These are phyloP conservation scores for Fusarium goolgardi DNA, from an alignment of 2,329 filamentous ascomycete species.

Conservation along the genomic window DNA sequence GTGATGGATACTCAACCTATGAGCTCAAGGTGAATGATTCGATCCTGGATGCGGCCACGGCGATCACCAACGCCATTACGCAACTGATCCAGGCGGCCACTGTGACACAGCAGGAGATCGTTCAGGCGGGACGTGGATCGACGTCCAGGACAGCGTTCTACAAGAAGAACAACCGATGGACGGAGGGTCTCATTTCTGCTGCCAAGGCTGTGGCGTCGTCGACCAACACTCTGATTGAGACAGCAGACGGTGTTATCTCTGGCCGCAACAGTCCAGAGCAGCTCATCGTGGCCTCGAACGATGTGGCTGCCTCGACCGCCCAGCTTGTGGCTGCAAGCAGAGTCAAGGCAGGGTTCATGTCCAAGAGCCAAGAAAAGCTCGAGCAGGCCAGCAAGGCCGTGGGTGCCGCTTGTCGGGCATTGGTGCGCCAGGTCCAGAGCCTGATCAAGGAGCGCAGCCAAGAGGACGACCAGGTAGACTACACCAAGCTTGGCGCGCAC, in stretches of 20 bases:
- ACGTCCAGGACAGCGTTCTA: slow-evolving; percentile 94
- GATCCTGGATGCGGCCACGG: slow-evolving; percentile 91
- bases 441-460: slow-evolving; percentile 90
- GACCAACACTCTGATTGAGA: slow-evolving; percentile 97
- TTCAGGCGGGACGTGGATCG: slow-evolving; percentile 88
- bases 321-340: slow-evolving; percentile 95
- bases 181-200: slow-evolving; percentile 94
- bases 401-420: slow-evolving; percentile 83
- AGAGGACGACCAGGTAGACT: slow-evolving; percentile 88
- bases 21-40: slow-evolving; percentile 96
- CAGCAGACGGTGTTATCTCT: slow-evolving; percentile 93
- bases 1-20: slow-evolving; percentile 94
- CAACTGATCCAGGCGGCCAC: slow-evolving; percentile 96
- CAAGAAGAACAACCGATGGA: slow-evolving; percentile 99
- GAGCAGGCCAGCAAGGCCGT: slow-evolving; percentile 95
- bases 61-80: slow-evolving; percentile 93
- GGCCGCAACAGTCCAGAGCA: slow-evolving; percentile 95
- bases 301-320: slow-evolving; percentile 94
- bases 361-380: slow-evolving; percentile 91
- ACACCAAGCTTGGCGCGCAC: slow-evolving; percentile 86
- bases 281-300: slow-evolving; percentile 96
- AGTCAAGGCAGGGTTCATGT: slow-evolving; percentile 98
- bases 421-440: slow-evolving; percentile 92
- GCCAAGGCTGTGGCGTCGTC: slow-evolving; percentile 95
- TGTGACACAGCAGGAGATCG: slow-evolving; percentile 93